Percentiles rank a stretch among this genome's conserved stretches.
These are phyloP conservation scores for Parachaetomium inaequale DNA, from an alignment of 495 filamentous ascomycete species.

Conservation along the genomic window DNA sequence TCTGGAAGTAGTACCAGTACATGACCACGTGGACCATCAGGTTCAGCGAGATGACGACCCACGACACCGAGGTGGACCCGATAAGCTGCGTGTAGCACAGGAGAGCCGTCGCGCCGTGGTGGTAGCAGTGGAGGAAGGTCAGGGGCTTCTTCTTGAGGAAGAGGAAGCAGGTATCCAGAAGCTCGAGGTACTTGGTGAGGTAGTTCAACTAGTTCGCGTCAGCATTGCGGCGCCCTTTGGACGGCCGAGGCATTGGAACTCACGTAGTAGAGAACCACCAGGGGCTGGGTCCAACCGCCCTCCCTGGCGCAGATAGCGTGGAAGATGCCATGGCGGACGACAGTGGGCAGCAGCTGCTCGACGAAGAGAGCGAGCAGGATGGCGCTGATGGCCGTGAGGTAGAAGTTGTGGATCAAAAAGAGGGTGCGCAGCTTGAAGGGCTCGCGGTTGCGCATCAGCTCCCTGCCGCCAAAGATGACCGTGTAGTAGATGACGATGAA, in stretches of 20 bases:
- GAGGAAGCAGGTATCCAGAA: conserved; percentile 77
- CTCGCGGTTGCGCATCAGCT: conserved; percentile 65
- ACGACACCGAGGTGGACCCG: conserved; percentile 72
- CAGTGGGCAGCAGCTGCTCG: conserved; percentile 67
- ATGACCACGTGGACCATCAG: conserved; percentile 74
- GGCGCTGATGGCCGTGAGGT: conserved; percentile 67
- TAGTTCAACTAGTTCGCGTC: conserved; percentile 66
- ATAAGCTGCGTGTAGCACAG: conserved; percentile 84
- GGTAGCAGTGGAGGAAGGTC: conserved; percentile 84
- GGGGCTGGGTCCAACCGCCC: conserved; percentile 74
- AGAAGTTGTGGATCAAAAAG: conserved; percentile 80
- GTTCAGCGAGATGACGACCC: conserved; percentile 76
- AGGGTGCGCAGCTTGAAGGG: conserved; percentile 63
- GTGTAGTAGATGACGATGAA: conserved; percentile 68
- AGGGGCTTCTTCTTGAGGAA: conserved; percentile 86
- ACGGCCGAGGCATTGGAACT: conserved; percentile 27
- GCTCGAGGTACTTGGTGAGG: conserved; percentile 77
- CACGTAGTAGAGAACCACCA: conserved; percentile 79
- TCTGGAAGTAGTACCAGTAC: conserved; percentile 81
- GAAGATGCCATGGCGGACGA: conserved; percentile 66
- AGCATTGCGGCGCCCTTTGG: conserved; percentile 19
- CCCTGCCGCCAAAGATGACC: conserved; percentile 70
- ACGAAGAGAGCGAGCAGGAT: conserved; percentile 65
- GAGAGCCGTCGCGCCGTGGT: conserved; percentile 76
- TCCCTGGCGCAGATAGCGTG: conserved; percentile 64